phyloP scores from a whole-genome alignment of 805 yeast species.

The Lipomyces spencermartinsiae region DNA sequence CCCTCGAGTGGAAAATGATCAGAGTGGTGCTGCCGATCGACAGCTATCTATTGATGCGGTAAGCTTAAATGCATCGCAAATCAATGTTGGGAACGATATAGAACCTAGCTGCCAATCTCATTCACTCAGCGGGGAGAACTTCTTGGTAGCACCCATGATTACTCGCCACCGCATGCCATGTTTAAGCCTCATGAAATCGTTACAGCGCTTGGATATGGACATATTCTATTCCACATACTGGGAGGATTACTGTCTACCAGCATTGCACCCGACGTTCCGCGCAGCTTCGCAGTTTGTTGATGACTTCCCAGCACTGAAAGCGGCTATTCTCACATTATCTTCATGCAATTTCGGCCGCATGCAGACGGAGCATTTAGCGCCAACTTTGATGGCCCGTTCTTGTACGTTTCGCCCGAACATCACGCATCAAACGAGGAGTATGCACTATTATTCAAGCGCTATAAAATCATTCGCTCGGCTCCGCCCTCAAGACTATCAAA shows the following conservation, averaged over 20 bases:
- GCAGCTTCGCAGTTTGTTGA: neutral
- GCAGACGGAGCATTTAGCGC: neutral
- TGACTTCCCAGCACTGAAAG: neutral
- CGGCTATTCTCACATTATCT: neutral
- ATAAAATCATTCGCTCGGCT: neutral
- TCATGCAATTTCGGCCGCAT: neutral
- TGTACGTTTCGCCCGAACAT: neutral
- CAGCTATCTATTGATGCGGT: neutral
- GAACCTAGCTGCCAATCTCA: neutral
- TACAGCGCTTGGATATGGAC: constrained; percentile 1
- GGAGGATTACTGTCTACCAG: neutral
- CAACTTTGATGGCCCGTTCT: neutral
- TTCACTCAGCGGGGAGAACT: neutral
- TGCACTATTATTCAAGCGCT: neutral
- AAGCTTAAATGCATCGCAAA: neutral
- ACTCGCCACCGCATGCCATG: neutral
- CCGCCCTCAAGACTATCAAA: neutral
- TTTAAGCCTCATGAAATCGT: neutral
- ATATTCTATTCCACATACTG: neutral
- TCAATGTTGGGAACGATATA: neutral
- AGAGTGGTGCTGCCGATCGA: neutral
- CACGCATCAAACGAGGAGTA: neutral
- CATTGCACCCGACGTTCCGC: neutral
- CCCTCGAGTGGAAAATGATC: neutral
- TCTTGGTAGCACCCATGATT: neutral